Percentiles rank a stretch among this genome's conserved stretches.
Conservation (phyloP, 116 monocot species). For the Trichopus zeylanicus region DNA sequence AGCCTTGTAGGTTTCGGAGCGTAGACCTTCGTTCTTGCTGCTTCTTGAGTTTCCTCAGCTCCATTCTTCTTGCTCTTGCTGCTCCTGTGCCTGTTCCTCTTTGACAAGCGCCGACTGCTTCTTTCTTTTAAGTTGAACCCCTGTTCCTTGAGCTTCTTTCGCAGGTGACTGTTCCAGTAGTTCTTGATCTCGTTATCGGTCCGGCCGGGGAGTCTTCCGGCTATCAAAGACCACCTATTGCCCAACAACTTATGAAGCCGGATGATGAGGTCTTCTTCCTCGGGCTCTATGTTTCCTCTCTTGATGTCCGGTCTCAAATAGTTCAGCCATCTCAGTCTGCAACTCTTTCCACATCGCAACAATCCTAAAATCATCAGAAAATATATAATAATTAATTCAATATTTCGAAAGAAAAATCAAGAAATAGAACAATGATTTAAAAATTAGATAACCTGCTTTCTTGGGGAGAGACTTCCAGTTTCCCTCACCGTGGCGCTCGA, state of each 20-base stretch:
- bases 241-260: conserved; percentile 7
- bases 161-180: conserved; percentile 1
- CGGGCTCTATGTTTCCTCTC: conserved; percentile 7
- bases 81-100: not conserved
- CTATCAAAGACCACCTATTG: conserved; percentile 17
- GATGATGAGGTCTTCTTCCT: conserved; percentile 14
- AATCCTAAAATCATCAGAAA: not conserved
- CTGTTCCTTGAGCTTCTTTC: not conserved
- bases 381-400: too few species aligned
- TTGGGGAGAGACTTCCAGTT: conserved; percentile 34
- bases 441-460: conserved; percentile 16
- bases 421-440: too few species aligned
- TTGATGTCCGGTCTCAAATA: conserved; percentile 13
- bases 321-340: not conserved
- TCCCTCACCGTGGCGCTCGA: conserved; percentile 29
- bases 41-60: too few species aligned
- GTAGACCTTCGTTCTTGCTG: too few species aligned
- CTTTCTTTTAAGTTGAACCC: not conserved
- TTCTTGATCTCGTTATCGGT: conserved; percentile 20
- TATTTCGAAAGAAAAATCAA: too few species aligned
- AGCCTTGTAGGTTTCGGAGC: too few species aligned
- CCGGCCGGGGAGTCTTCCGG: conserved; percentile 11
- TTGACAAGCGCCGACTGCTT: not conserved
- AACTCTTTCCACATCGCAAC: conserved; percentile 11
- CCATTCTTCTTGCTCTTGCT: too few species aligned